Evolutionary conservation across 2,329 filamentous ascomycete species (phyloP), one percentile per base, ranked within the genome.

Genomic region (Lachnellula subtilissima): DNA sequence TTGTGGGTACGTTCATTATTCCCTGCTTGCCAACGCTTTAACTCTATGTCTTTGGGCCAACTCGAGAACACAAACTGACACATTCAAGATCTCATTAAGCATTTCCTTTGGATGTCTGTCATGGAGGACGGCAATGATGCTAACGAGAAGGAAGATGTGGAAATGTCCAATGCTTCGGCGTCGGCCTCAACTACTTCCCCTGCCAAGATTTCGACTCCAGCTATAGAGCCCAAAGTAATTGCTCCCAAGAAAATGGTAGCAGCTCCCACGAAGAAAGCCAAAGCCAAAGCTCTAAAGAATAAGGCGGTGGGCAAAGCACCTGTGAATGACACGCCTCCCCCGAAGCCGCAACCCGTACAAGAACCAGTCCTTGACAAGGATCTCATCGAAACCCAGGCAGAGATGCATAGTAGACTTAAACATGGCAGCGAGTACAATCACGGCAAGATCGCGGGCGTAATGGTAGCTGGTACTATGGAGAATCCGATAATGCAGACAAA

Each of bases 301-400:
- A 70, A 70, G 36, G 37, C 37, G 37, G 9, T 7, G 12, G n/a
- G 12, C n/a, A 72, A 25, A 37, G 62, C 54, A 66, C 15, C 53
- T 37, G 37, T 14, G 15, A 47, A 32, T 12, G 52, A 61, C 11
- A 32, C 48, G 19, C 25, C 25, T 25, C 25, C 25, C 25, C 25
- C 25, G 25, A 25, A 25, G 6, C 5, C 25, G 25, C 25, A 25
- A 25, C 5, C 35, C 3, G n/a, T 50, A 64, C 63, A 23, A 45
- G 60, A 64, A 36, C 54, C 61, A 47, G 68, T 69, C 35, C 65
- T 70, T 0, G 68, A 72, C 42, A 72, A 72, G 50, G 72, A 69
- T 25, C 71, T 74, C 46, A 75, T 77, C 54, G 76, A 79, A 60
- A 76, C 70, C 4, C 70, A 68, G 53, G 63, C 68, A 32, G 69